Evolutionary conservation across 495 filamentous ascomycete genomes (phyloP), one percentile per base, ranked within the genome.

Genomic region (Tuber calosporum): DNA sequence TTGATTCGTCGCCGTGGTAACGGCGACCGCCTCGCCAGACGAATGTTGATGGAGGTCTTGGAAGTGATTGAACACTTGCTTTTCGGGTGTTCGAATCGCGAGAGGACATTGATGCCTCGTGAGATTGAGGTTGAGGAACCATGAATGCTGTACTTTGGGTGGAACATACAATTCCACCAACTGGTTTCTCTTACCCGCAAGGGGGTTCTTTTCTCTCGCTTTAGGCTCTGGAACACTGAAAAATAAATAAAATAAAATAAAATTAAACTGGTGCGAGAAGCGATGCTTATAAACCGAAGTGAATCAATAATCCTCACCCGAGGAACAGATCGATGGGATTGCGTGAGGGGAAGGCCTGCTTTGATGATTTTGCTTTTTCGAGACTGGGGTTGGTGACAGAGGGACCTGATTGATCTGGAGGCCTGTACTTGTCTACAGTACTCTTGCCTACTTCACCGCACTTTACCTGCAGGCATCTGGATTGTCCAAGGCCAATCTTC

Each of bases 1-100:
- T 84, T 20, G 89, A 87, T 36, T 87, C 85, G 79, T 97, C 93
- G 75, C 91, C 88, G 74, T 96, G 86, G 82, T 92, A 97, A 48
- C 89, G 90, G 48, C 93, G 89, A 68, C 92, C 92, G 81, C 92
- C 87, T 72, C 90, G 89, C 73, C 87, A 85, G 71, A 90, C 85
- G 81, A 94, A 92, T 4, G 92, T 90, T 62, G 53, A 62, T 67
- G 79, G 72, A 43, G 69, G 76, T 42, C 67, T 75, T 73, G 77
- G 69, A n/a, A 75, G 53, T 15, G 77, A 73, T n/a, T 72, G 70
- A 38, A 76, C 77, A 42, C 77, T 71, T 20, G 70, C 53, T 40
- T 76, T 79, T 67, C 78, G 78, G 68, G 72, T 68, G 70, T 73
- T 70, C 3, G 77, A 73, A 39, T 78, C 76, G 74, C 70, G 72